Conservation (phyloP, 2,329 filamentous ascomycete species). For the Fusarium sp. region DNA sequence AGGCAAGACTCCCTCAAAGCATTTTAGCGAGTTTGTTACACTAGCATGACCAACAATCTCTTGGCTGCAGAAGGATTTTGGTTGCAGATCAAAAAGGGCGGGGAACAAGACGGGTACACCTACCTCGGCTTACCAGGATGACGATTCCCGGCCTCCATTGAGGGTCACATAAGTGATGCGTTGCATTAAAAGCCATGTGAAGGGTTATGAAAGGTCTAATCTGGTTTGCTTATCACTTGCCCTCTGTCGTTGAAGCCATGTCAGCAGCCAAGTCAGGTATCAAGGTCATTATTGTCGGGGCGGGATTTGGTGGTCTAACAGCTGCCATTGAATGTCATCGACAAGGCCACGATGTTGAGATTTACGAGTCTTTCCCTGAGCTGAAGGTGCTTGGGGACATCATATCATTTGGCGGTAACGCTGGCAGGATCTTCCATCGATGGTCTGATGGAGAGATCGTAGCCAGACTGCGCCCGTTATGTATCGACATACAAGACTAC, state of each 20-base stretch:
- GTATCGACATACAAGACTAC: constrained; percentile 53
- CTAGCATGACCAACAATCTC: background rate
- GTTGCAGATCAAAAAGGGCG: constrained; percentile 9
- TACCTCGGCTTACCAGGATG: constrained; percentile 11
- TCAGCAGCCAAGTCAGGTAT: constrained; percentile 20
- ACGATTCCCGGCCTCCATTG: background rate
- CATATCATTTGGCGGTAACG: constrained; percentile 39
- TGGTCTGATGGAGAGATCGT: constrained; percentile 64
- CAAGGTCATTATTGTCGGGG: constrained; percentile 37
- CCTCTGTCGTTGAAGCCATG: background rate
- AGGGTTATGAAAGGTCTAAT: rapidly evolving
- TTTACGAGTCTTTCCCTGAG: constrained; percentile 48
- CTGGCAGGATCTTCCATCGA: constrained; percentile 65
- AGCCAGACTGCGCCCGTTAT: constrained; percentile 35
- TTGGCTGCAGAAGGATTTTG: background rate
- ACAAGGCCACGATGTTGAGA: constrained; percentile 29
- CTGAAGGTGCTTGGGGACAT: constrained; percentile 66
- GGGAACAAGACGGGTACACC: constrained; percentile 3
- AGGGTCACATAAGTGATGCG: background rate
- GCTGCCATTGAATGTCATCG: constrained; percentile 36
- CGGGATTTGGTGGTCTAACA: constrained; percentile 35
- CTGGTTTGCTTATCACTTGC: too few relatives aligned
- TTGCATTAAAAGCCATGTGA: rapidly evolving
- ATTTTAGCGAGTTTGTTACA: background rate
- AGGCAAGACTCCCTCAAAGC: too few relatives aligned